Evolutionary conservation across 75 land plant species (phyloP).

Genomic region (Pinus tabuliformis): DNA sequence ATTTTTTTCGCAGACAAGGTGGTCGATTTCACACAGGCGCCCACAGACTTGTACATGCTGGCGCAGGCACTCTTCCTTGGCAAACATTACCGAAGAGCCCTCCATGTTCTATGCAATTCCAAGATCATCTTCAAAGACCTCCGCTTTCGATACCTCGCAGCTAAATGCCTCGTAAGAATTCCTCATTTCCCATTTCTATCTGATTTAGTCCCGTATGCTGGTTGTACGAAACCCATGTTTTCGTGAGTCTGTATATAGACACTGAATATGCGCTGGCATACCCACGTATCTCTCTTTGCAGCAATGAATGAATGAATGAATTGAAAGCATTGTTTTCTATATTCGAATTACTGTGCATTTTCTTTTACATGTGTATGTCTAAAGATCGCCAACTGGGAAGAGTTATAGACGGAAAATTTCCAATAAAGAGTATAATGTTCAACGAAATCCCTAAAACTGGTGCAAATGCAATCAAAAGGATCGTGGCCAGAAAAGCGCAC

Average conservation of each 20-base stretch:
- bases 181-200: constrained; percentile 3
- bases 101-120: constrained; percentile 79
- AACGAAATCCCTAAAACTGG: too few relatives aligned
- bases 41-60: constrained; percentile 93
- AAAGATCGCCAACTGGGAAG: too few relatives aligned
- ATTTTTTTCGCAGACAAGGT: constrained; percentile 96
- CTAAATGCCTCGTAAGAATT: constrained; percentile 79
- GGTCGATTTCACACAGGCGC: constrained; percentile 70
- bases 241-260: neutral
- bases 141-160: constrained; percentile 95
- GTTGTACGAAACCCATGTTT: neutral
- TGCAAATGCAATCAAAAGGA: too few relatives aligned
- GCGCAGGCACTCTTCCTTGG: constrained; percentile 97
- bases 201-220: neutral
- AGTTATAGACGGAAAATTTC: too few relatives aligned
- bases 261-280: neutral
- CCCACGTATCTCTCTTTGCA: too few relatives aligned
- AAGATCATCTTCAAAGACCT: constrained; percentile 72
- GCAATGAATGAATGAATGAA: too few relatives aligned
- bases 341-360: too few relatives aligned
- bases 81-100: constrained; percentile 90
- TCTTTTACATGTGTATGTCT: too few relatives aligned
- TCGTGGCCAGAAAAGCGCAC: too few relatives aligned
- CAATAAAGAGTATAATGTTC: too few relatives aligned
- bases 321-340: too few relatives aligned